Evolutionary conservation across 2,329 filamentous ascomycete genomes (phyloP), one percentile per base, ranked within the genome.

Genomic region (Hypomyces rosellus): DNA sequence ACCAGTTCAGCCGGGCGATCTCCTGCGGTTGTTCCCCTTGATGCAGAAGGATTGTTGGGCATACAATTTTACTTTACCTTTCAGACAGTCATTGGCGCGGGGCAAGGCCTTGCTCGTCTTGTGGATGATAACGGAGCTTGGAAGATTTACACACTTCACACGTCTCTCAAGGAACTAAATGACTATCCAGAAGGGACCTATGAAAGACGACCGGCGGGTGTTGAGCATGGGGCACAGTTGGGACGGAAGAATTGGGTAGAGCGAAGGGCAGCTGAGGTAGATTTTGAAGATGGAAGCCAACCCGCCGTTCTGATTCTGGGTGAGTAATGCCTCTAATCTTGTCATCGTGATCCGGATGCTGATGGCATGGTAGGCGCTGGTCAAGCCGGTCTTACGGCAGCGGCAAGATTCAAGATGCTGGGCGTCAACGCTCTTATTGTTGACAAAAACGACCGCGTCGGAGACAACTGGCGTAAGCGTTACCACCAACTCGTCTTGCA

Each of bases 401-500:
- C 78, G 0, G 81, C 80, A 0, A 74, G 81, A 3, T 70, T 86
- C 20, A 80, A 82, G 57, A 77, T 78, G 70, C 70, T 84, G 1
- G 73, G 76, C 1, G 66, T 85, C 2, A 66, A 75, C 12, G 65
- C 77, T 1, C 67, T 86, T 1, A 59, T 85, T n/a, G 69, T 86
- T 16, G 82, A 86, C 56, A 68, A 71, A 18, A 78, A 82, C 50
- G 68, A 74, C 1, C 69, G 74, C 2, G 69, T 86, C 0, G 82
- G 82, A 13, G 81, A 86, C 55, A 85, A 80, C 60, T 86, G 83
- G 83, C 71, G 82, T 14, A 71, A 73, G 37, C 67, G 82, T 42
- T 86, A 86, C 56, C 75, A 80, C 54, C 78, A 84, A 53, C 75
- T 88, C 0, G 82, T 86, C 1, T 76, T 85, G 0, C 84, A 88